Evolutionary conservation across 129 eudicot species (phyloP), one percentile per base, ranked within the genome.

Genomic region (Lactuca saligna): DNA sequence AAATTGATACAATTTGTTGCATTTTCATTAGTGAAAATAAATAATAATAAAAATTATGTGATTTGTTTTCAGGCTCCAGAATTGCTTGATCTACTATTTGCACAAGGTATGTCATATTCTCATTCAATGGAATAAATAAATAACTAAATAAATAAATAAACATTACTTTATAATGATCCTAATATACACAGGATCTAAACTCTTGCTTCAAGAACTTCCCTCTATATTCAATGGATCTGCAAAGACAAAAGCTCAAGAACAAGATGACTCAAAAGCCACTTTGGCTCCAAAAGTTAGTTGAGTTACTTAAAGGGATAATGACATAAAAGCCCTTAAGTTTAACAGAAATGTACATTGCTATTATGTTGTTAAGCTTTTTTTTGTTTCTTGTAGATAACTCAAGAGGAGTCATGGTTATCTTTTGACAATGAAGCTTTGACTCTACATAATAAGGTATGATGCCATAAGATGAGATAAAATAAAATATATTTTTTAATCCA

Each of bases 221-320:
- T 85, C 87, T 48, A 87, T 93, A 81, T 78, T 93, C 65, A 84
- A 93, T 72, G 98, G 98, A 59, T 84, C 97, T 16, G 98, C 97
- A 61, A 81, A 46, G 60, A 61, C 13, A 16, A 82, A 87, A 65
- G 97, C 97, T 66, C 73, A 75, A 79, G 64, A 80, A 41, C 99
- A 93, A 70, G 99, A 93, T 76, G 95, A 93, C 69, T 81, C 92
- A 59, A 78, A 76, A 78, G 97, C 90, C 54, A 82, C 99, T 46
- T 82, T 82, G 74, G 99, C 99, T 71, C 97, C 97, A 63, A 93
- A 93, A 91, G 99, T 93, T 25, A 25, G 29, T 25, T 0, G 29
- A 25, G 29, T 25, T 25, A 25, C 29, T 25, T 25, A 25, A 25
- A 25, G 29, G 29, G 29, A 25, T 25, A 25, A 25, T 25, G 29